Base-by-base conservation (phyloP, 768 basidiomycete species). In the Mycena chlorophos region DNA sequence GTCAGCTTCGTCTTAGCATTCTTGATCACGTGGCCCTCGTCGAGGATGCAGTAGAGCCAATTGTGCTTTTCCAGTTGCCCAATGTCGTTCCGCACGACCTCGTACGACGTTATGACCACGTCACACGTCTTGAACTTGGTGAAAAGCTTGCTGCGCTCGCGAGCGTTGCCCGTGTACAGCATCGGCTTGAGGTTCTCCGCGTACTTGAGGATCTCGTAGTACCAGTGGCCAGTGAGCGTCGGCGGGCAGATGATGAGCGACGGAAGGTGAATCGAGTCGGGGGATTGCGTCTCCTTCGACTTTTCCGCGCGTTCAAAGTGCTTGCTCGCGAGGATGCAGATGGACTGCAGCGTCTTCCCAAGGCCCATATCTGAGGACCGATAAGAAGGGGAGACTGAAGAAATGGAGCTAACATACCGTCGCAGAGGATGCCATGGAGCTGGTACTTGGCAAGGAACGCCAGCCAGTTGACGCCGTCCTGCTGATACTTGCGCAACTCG, bases 21-120 rank as follows among this genome's bases (percentile, higher is more conserved):
- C 80, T 98, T 98, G 74, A 99, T 98, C 61, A 98, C 85, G 71
- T 99, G 97, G 0, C 97, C 97, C 74, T 99, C 97, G 67, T 99
- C 97, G 51, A 99, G 82, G 38, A 98, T 88, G 72, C 95, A 98
- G 69, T 96, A 99, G 37, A 97, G 79, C 92, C 94, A 99, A 64
- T 86, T 84, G 61, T 89, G 66, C 42, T 80, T 77, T 63, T 87
- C 81, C 20, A 98, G 75, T 61, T 79, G 86, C 16, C 79, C 68
- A 51, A 97, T 88, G 69, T 99, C 97, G 71, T 97, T 97, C 37
- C 97, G 87, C 26, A 98, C 92, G 19, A 96, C 91, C 71, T 99
- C 97, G 71, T 99, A 99, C 0, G 97, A 98, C 16, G 93, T 95
- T 63, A 99, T 90, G 60, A 99, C 87, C n/a, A 96, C 78, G 65